Evolutionary conservation across 2,329 filamentous ascomycete genomes (phyloP).

Genomic region (Ophiostoma sp.): DNA sequence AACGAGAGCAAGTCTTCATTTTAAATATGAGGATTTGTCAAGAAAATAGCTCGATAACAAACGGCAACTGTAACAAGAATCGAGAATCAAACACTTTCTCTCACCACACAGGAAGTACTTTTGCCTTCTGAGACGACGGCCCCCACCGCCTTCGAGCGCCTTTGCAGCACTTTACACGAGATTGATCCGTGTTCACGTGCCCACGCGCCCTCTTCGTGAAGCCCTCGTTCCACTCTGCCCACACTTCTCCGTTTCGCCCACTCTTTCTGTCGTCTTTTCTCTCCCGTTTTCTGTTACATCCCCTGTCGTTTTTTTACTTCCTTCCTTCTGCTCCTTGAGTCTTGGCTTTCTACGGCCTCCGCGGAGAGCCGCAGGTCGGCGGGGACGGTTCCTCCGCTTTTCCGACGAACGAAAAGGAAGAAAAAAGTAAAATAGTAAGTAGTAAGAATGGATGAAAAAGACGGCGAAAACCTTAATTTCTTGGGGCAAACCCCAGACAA

Average conservation of each 20-base stretch:
- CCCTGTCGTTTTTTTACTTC: neutral
- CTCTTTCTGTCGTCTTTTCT: neutral
- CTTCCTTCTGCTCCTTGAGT: neutral
- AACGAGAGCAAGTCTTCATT: no score
- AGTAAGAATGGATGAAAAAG: neutral
- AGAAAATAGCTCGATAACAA: no score
- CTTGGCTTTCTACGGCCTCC: neutral
- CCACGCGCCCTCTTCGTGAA: slow-evolving; percentile 23
- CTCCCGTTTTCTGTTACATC: neutral
- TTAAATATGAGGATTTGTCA: no score
- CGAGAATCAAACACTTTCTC: neutral
- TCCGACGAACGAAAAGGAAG: neutral
- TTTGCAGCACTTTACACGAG: neutral
- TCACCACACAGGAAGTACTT: neutral
- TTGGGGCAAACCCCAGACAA: neutral
- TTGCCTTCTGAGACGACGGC: neutral
- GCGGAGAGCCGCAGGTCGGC: neutral
- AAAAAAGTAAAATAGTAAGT: neutral
- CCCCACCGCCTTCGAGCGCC: neutral
- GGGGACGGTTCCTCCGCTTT: neutral
- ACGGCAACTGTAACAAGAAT: no score
- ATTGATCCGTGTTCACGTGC: slow-evolving; percentile 19
- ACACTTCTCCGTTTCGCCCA: neutral
- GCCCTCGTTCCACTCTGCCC: neutral
- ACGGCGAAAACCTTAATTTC: neutral